Conservation (phyloP, 1,139 yeast genomes). For the Suhomyces chickasaworum region DNA sequence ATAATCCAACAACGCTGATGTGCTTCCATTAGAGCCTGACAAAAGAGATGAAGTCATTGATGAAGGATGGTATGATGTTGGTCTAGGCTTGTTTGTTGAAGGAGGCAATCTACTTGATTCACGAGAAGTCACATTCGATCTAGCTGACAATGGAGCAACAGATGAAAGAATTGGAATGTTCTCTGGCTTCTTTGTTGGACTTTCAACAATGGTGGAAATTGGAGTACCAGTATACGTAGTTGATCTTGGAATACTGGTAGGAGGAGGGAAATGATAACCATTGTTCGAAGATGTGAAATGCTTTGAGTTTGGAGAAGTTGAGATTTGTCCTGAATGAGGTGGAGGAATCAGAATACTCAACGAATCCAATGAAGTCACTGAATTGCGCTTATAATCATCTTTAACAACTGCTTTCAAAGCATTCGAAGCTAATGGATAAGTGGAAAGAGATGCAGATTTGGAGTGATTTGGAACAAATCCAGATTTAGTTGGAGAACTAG, state of each 20-base stretch:
- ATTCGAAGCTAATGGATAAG: conserved; percentile 55
- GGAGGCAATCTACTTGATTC: conserved; percentile 41
- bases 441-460: conserved; percentile 38
- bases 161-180: conserved; percentile 12
- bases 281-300: conserved; percentile 8
- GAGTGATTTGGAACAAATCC: conserved; percentile 33
- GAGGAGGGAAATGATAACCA: conserved; percentile 20
- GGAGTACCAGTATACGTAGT: conserved; percentile 46
- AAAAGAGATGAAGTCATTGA: conserved; percentile 44
- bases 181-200: conserved; percentile 36
- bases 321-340: conserved; percentile 3
- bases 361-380: conserved; percentile 25
- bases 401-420: conserved; percentile 68
- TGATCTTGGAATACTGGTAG: conserved; percentile 35
- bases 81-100: conserved; percentile 64
- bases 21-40: conserved; percentile 21
- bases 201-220: conserved; percentile 49
- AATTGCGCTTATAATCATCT: conserved; percentile 34
- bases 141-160: conserved; percentile 16
- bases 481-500: conserved; percentile 24
- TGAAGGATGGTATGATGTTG: conserved; percentile 77
- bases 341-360: conserved; percentile 9
- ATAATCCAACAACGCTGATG: conserved; percentile 33
- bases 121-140: conserved; percentile 19
- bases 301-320: conserved; percentile 13